Evolutionary conservation across 2,329 filamentous ascomycete species (phyloP), one percentile per base, ranked within the genome.

Genomic region (Sporothrix variecibatus): DNA sequence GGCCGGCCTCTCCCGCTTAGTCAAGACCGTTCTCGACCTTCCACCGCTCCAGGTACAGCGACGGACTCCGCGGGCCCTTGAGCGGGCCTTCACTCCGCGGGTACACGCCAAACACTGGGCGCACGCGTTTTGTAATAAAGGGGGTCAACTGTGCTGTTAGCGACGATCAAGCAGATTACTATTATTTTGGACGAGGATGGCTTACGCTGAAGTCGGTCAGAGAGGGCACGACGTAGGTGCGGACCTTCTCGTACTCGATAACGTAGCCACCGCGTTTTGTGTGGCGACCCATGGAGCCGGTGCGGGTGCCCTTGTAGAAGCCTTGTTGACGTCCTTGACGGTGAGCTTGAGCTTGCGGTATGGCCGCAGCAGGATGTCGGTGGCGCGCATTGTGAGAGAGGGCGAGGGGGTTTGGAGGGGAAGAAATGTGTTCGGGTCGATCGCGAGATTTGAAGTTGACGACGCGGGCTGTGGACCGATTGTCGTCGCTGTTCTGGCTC

Each of bases 251-350:
- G 87, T 89, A 97, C 78, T 98, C 93, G 78, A 98, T 91, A 65
- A 90, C 82, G 83, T 96, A 99, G 70, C 91, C 91, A 82, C 95
- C 96, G 81, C 90, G 89, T 82, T 93, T 93, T 72, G 93, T 95
- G 84, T 97, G 94, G 17, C 86, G 84, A 82, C 96, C 96, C 90
- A 97, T 94, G 58, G 93, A 90, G 1, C 96, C 96, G 0, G 94
- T 92, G 65, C 95, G 88, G 79, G 93, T 98, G 81, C 96, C 96
- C 87, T 98, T 98, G 90, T 99, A 99, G 89, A 92, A 99, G 78
- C 95, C 81, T 94, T 94, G 82, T 92, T 93, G 81, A 95, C 92
- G 83, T 96, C 92, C 85, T 99, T 99, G 78, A 95, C 97, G 15
- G 94, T 98, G 80, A 99, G 89, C 72, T 88, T 87, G 75, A 95